These are phyloP conservation scores for Salvia miltiorrhiza DNA, from an alignment of 257 asterid genomes.

Conservation along the genomic window DNA sequence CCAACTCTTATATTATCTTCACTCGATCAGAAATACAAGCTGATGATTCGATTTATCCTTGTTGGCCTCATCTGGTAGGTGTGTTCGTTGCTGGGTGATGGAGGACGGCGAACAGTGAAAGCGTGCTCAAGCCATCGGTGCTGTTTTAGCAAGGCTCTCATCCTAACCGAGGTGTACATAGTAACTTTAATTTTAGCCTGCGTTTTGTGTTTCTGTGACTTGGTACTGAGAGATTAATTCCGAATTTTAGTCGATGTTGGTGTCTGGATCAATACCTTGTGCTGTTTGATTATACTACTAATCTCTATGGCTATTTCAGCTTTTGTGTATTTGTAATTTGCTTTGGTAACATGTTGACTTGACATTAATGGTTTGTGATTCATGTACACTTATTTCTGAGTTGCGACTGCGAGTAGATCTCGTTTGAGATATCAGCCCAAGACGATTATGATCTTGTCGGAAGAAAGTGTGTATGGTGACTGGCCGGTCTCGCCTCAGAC, in stretches of 20 bases:
- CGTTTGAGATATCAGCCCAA: not conserved
- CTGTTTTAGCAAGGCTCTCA: slow-evolving; percentile 23
- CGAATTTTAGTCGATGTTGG: not conserved
- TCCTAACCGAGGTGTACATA: slow-evolving; percentile 33
- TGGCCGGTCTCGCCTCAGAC: not conserved
- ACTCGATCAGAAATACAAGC: not conserved
- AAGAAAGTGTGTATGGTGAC: not conserved
- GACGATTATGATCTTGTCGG: not conserved
- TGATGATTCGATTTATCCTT: slow-evolving; percentile 10
- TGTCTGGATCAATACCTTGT: slow-evolving; percentile 29
- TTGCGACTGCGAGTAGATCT: not conserved
- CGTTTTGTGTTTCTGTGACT: slow-evolving; percentile 20
- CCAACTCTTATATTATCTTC: not conserved
- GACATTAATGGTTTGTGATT: not conserved
- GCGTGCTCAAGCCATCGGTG: slow-evolving; percentile 51
- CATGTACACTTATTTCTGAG: too few relatives aligned
- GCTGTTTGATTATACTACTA: not conserved
- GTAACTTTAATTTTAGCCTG: slow-evolving; percentile 26
- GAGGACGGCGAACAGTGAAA: not conserved
- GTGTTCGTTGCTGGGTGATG: slow-evolving; percentile 26
- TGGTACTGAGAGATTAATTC: slow-evolving; percentile 5
- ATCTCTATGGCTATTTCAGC: not conserved
- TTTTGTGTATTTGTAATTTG: not conserved
- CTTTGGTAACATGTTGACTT: not conserved
- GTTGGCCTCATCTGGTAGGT: slow-evolving; percentile 24